Base-by-base conservation (phyloP, 2,329 filamentous ascomycete species). In the Colletotrichum sp. region DNA sequence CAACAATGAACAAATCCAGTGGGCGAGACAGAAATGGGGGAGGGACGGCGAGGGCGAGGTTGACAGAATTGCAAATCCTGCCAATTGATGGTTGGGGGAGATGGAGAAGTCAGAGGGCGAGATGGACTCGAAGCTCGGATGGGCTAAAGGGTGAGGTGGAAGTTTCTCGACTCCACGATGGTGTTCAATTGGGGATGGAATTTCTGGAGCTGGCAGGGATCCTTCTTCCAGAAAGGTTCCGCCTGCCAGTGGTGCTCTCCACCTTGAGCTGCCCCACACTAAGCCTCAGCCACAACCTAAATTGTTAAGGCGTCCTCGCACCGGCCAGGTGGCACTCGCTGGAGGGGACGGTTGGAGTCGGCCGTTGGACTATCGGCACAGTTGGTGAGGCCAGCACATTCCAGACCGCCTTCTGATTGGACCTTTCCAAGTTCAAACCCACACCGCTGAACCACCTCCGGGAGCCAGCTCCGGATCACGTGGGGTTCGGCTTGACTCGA, bases 91-190 rank as follows among this genome's bases (percentile, higher is more conserved):
- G 70, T 76, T 78, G 78, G 76, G 32, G 78, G 77, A 71, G 76
- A 71, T 76, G 70, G 78, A 72, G 74, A 80, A 79, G 80, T 78
- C 77, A 79, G 76, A 77, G 78, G 75, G 78, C 79, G 77, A 60
- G 52, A 72, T 69, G 70, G 62, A 32, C 39, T 55, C 60, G 69
- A 76, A 81, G 79, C 79, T 76, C 79, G 77, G 77, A 76, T 71
- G 70, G 80, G 79, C 81, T 84, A 80, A 69, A 86, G 81, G 84
- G 82, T 85, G 83, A 86, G 81, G 85, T 86, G 84, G 85, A 86
- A 86, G 84, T 83, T 85, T 84, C 81, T 82, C 83, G 79, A 83
- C 82, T 81, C 80, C 80, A 82, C 79, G 80, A 72, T 79, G 74
- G 39, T 73, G 78, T 76, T 78, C 78, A 73, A 79, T 71, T 77